A percentile compares a stretch with the other conserved stretches of the same genome.
phyloP scores from a whole-genome alignment of 257 asterid genomes.

The Petrea volubilis region DNA sequence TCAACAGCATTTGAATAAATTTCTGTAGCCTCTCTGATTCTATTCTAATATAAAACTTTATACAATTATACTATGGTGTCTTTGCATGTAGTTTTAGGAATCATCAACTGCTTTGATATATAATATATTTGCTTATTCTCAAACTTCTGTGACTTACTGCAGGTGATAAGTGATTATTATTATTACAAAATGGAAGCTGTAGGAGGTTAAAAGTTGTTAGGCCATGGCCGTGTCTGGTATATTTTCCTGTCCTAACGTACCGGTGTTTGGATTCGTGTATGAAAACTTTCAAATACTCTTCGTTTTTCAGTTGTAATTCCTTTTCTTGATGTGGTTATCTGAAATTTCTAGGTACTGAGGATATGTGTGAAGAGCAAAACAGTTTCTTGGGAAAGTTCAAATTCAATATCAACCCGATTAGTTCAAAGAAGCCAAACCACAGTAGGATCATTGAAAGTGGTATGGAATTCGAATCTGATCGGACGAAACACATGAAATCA shows the following conservation, averaged over 20 bases:
- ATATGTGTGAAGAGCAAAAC: constrained; percentile 32
- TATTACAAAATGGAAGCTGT: constrained; percentile 47
- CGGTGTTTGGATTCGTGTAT: not conserved
- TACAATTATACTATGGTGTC: not conserved
- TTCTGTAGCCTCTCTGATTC: not conserved
- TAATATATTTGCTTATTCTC: not conserved
- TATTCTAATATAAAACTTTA: not conserved
- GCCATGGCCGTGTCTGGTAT: constrained; percentile 63
- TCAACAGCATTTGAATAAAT: not conserved
- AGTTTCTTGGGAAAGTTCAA: constrained; percentile 10
- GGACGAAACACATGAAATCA: constrained; percentile 43
- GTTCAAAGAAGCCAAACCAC: constrained; percentile 25
- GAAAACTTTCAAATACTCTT: not conserved
- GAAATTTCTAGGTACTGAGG: constrained; percentile 36
- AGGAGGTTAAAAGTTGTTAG: constrained; percentile 48
- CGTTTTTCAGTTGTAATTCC: not conserved
- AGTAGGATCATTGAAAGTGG: constrained; percentile 33
- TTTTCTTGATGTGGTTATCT: not conserved
- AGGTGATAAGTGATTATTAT: constrained; percentile 9
- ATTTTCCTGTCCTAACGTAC: not conserved
- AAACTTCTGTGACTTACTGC: not conserved
- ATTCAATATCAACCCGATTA: constrained; percentile 17
- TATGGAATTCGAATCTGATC: constrained; percentile 61
- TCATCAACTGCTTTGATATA: not conserved
- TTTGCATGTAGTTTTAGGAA: not conserved